Conservation (phyloP, 352 stramenopile species). For the Phytophthora podocarpi region DNA sequence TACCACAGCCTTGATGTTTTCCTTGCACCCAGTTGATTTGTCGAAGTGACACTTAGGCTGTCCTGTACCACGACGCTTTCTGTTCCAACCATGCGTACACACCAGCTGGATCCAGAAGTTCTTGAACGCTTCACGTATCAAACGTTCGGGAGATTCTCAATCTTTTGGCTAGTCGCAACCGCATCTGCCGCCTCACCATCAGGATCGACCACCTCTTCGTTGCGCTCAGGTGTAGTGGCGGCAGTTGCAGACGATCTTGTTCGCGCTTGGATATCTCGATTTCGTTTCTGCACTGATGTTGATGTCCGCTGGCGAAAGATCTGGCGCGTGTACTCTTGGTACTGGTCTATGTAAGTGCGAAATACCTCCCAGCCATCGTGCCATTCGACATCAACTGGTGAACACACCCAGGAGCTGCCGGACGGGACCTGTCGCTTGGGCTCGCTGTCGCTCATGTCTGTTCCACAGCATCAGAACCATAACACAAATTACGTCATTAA, state of each 20-base stretch:
- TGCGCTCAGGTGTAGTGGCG: no score
- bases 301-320: conserved; percentile 1
- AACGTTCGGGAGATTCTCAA: background rate
- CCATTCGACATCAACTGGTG: background rate
- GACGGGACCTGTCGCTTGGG: background rate
- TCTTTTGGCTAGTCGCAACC: no score
- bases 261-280: background rate
- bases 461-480: no score
- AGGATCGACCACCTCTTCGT: no score
- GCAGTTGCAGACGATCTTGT: background rate
- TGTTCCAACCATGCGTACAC: background rate
- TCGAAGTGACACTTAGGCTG: background rate
- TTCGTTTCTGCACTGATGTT: background rate
- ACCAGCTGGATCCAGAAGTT: conserved; percentile 3
- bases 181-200: background rate
- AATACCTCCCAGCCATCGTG: background rate
- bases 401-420: background rate
- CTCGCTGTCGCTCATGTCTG: no score
- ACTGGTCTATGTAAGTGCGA: background rate
- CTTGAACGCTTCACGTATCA: conserved; percentile 1
- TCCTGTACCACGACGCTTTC: background rate
- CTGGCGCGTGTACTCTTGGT: conserved; percentile 1
- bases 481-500: no score
- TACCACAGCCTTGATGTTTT: conserved; percentile 3
- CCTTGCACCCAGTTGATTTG: conserved; percentile 2